These are phyloP conservation scores for Samsoniella hepiali DNA, from an alignment of 2,329 filamentous ascomycete species.

Conservation along the genomic window DNA sequence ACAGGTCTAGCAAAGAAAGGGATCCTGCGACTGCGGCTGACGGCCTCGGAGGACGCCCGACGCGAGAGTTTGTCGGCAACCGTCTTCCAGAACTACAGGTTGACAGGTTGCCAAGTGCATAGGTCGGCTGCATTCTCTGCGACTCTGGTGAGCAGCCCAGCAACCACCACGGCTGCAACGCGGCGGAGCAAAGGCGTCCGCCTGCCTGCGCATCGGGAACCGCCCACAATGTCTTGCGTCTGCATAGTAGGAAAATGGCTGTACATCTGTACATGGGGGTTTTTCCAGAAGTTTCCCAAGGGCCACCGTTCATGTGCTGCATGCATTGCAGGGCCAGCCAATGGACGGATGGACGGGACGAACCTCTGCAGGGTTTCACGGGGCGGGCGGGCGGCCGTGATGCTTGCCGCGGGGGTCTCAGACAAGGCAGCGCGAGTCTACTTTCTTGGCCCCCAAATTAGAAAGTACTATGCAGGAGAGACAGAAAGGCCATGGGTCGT, in stretches of 20 bases:
- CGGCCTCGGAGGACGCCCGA: neutral
- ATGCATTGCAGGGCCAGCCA: neutral
- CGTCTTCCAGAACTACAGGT: too few species aligned
- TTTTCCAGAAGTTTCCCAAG: too few species aligned
- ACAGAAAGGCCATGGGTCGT: too few species aligned
- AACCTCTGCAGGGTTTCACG: neutral
- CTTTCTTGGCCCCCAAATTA: neutral
- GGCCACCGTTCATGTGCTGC: too few species aligned
- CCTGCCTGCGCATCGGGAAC: neutral
- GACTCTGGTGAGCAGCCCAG: neutral
- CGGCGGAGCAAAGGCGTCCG: neutral
- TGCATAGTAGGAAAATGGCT: neutral
- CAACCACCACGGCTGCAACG: slow-evolving; percentile 1
- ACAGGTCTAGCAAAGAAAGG: neutral
- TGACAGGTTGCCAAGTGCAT: neutral
- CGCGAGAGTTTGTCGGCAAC: neutral
- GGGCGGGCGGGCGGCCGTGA: neutral
- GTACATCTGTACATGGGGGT: neutral
- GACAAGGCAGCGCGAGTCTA: neutral
- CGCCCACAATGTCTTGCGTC: neutral
- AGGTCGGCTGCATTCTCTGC: neutral
- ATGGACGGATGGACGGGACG: neutral
- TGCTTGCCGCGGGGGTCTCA: neutral
- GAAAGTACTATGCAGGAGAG: neutral
- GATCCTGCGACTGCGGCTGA: neutral